phyloP scores from a whole-genome alignment of 2,329 filamentous ascomycete species.

The Botryotinia convoluta region DNA sequence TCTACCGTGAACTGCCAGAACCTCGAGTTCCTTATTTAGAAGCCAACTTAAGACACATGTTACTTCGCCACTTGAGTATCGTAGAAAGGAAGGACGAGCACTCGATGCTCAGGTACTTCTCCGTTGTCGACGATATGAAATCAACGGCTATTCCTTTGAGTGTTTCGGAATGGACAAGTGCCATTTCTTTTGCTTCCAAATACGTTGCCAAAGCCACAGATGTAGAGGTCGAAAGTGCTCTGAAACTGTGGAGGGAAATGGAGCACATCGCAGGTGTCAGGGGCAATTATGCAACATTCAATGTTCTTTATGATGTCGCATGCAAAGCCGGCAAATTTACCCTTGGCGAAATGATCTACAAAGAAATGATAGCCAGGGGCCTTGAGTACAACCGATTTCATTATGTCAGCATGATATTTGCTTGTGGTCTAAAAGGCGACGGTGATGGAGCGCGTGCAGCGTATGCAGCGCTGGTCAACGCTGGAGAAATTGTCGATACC shows the following conservation, averaged over 20 bases:
- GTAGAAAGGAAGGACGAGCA: slow-evolving; percentile 40
- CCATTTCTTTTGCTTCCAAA: slow-evolving; percentile 74
- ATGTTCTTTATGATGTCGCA: slow-evolving; percentile 85
- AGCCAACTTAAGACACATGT: slow-evolving; percentile 32
- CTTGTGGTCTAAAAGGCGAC: slow-evolving; percentile 73
- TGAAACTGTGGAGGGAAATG: slow-evolving; percentile 87
- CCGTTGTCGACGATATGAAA: slow-evolving; percentile 80
- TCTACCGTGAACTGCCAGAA: slow-evolving; percentile 39
- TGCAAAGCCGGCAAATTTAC: slow-evolving; percentile 80
- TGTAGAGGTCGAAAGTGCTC: slow-evolving; percentile 62
- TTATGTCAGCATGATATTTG: slow-evolving; percentile 78
- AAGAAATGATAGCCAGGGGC: slow-evolving; percentile 72
- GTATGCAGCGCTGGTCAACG: slow-evolving; percentile 79
- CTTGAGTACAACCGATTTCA: slow-evolving; percentile 74
- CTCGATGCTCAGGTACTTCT: slow-evolving; percentile 78
- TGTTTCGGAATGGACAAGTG: slow-evolving; percentile 75
- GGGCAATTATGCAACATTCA: slow-evolving; percentile 81
- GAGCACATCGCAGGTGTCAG: slow-evolving; percentile 65
- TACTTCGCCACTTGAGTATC: slow-evolving; percentile 36
- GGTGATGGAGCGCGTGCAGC: slow-evolving; percentile 70
- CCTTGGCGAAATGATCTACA: slow-evolving; percentile 79
- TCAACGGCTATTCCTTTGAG: slow-evolving; percentile 67
- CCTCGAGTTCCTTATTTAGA: slow-evolving; percentile 38
- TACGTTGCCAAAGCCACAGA: slow-evolving; percentile 60
- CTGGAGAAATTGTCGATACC: slow-evolving; percentile 85